These are phyloP conservation scores for Pythium dissimile DNA, from an alignment of 352 stramenopile species.

Conservation along the genomic window DNA sequence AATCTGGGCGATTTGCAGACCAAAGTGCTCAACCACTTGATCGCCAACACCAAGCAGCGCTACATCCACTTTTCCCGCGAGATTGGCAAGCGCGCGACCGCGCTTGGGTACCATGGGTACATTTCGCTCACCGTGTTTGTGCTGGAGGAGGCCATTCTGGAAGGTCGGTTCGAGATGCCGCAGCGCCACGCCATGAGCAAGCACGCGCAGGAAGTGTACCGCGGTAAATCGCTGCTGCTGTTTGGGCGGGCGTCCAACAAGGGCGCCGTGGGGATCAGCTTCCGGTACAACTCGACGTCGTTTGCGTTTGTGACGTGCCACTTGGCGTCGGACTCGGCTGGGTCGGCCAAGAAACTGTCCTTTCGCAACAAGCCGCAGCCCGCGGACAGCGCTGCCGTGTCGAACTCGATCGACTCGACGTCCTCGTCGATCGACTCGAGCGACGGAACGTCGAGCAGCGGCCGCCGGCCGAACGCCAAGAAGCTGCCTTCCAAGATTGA, in stretches of 20 bases:
- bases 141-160: constrained; percentile 48
- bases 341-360: constrained; percentile 31
- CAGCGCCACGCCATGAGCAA: constrained; percentile 50
- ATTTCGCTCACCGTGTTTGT: constrained; percentile 87
- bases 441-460: not conserved
- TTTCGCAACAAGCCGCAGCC: constrained; percentile 13
- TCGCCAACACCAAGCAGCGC: constrained; percentile 41
- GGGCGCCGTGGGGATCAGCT: constrained; percentile 54
- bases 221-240: constrained; percentile 72
- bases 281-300: constrained; percentile 57
- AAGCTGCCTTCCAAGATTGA: constrained; percentile 60
- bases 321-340: constrained; percentile 79
- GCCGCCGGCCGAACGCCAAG: constrained; percentile 1
- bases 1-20: constrained; percentile 65
- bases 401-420: not conserved
- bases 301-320: constrained; percentile 79
- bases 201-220: constrained; percentile 65
- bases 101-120: constrained; percentile 83
- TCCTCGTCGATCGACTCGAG: not conserved
- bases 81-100: constrained; percentile 77
- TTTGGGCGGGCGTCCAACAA: constrained; percentile 77
- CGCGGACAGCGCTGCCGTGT: not conserved
- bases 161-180: constrained; percentile 69
- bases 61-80: constrained; percentile 78
- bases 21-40: constrained; percentile 64